Conservation (phyloP, 495 filamentous ascomycete species). For the Venustampulla echinocandica region DNA sequence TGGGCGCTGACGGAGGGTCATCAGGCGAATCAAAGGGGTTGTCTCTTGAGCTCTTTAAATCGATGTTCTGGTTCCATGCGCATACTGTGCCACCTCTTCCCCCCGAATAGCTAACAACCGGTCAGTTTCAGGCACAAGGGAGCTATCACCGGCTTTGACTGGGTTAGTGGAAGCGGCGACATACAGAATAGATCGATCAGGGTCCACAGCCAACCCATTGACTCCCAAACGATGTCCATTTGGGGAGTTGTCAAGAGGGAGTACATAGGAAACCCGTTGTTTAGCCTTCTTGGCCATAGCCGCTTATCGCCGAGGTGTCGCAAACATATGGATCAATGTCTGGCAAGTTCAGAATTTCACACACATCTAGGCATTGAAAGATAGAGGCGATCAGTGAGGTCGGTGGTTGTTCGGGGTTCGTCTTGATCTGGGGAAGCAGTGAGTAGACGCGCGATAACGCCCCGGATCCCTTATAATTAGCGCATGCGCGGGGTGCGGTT, state of each 20-base stretch:
- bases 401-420: too few species aligned
- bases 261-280: slow-evolving; percentile 63
- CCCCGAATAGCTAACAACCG: slow-evolving; percentile 74
- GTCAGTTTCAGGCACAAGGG: slow-evolving; percentile 8
- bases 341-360: too few species aligned
- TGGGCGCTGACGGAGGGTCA: slow-evolving; percentile 22
- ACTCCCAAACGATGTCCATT: slow-evolving; percentile 90
- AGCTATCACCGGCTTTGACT: slow-evolving; percentile 1
- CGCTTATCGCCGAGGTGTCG: slow-evolving; percentile 1
- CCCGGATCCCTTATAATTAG: too few species aligned
- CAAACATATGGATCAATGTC: neutral
- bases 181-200: slow-evolving; percentile 79
- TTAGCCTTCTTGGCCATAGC: slow-evolving; percentile 42
- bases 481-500: too few species aligned
- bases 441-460: too few species aligned
- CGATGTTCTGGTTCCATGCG: slow-evolving; percentile 77
- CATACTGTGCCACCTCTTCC: slow-evolving; percentile 94
- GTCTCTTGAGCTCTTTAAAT: slow-evolving; percentile 21
- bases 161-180: slow-evolving; percentile 25
- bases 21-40: slow-evolving; percentile 29
- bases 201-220: slow-evolving; percentile 84
- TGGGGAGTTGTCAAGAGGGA: slow-evolving; percentile 85
- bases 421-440: too few species aligned
- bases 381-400: too few species aligned
- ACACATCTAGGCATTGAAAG: too few species aligned